Base-by-base conservation (phyloP, 106 monocot genomes). In the Acorus calamus region DNA sequence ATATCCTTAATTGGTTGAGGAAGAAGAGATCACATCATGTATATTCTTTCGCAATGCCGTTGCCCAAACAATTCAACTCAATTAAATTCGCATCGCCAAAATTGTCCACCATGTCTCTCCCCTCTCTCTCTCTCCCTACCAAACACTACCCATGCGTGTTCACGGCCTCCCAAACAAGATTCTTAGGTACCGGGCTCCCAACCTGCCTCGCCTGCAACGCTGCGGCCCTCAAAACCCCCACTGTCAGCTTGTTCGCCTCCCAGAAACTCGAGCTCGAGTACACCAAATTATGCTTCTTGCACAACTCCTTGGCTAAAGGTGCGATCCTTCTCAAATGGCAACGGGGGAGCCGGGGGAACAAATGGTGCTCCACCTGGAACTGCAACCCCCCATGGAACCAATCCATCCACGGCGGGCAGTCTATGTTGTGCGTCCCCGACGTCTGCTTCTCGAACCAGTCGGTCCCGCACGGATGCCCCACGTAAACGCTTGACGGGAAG, bases 361-460 rank as follows among this genome's bases (percentile, higher is more conserved):
- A 47, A 57, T 82, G 82, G 64, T 82, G 86, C 64, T 86, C 86
- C 10, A 79, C 62, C 71, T 86, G 82, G 56, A 86, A 86, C 67
- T 86, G 82, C 42, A 86, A 53, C 2, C 85, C 89, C 2, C 85
- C 89, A 46, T 82, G 82, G 72, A 85, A 82, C 82, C 85, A 89
- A 64, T 89, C 89, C 85, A 88, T 84, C 80, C 78, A 88, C 0
- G 89, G 84, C 0, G 84, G 55, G 81, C 84, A 89, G 2, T 60
- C 47, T 47, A 91, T 83, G 62, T 91, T 62, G 2, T 86, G 70
- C 6, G 83, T 73, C 6, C 86, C 90, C 42, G 53, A 66, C 6
- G 81, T 80, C 73, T 91, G 86, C 73, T 71, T 83, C 83, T 86
- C 72, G n/a, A 80, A 78, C 90, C 90, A 91, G 42, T 84, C 79